Base-by-base conservation (phyloP, 2,329 filamentous ascomycete species). In the Fusarium nisikadoi region DNA sequence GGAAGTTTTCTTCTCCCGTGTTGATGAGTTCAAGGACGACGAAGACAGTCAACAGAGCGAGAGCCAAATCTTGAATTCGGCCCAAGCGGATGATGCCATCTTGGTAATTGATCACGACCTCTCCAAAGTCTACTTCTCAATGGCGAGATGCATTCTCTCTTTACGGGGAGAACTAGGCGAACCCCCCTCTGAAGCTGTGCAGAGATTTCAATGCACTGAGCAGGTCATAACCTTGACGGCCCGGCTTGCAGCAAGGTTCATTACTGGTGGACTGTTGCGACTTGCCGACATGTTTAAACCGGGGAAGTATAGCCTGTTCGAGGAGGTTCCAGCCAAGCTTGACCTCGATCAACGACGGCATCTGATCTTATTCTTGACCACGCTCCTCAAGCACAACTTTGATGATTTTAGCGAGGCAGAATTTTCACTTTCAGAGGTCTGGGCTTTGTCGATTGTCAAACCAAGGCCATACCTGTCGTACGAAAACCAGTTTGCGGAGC, bases 251-350 rank as follows among this genome's bases (percentile, higher is more conserved):
- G 80, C 82, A 35, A 78, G 83, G 13, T 83, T 89, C 35, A 80
- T 86, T 36, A 82, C 82, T 42, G 80, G 83, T 52, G 82, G 85
- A 58, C 79, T 88, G 47, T 77, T 84, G 54, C 81, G 82, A 47
- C 72, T 87, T 20, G 81, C 80, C 4, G 79, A 84, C 23, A 83
- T 86, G 67, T 87, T 89, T 77, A 81, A 81, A 36, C 59, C 76
- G 20, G 83, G 85, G 39, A 85, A 84, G 58, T 87, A 88, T 66
- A 81, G 83, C 39, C 75, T 90, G 5, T 90, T 90, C 60, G 81
- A 83, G 19, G 80, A 80, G 8, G 47, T 79, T 13, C 82, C 84
- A 1, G 81, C 81, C 16, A 80, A 81, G 16, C 76, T 87, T 20
- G 76, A 75, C 20, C 79, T 84, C 5, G 71, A 80, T 7, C 83